Evolutionary conservation across 805 yeast species (phyloP).

Genomic region (Kuraishia cidri): DNA sequence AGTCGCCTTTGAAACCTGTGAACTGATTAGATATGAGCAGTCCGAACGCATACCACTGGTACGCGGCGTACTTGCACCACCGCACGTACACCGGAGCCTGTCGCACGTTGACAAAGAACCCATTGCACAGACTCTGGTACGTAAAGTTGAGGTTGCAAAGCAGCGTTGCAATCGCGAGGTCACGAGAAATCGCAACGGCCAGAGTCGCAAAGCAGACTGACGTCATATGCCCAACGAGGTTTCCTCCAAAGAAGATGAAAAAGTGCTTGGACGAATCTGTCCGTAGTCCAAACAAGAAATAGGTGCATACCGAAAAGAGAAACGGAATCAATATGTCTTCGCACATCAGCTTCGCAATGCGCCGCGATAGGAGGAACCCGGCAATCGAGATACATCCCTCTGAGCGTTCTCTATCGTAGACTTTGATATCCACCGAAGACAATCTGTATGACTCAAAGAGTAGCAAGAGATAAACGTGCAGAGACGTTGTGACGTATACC

Average conservation of each 20-base stretch:
- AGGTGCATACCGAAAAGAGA: constrained; percentile 51
- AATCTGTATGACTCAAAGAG: constrained; percentile 52
- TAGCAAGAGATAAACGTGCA: constrained; percentile 46
- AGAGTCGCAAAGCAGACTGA: constrained; percentile 46
- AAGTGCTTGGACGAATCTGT: constrained; percentile 35
- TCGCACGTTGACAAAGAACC: constrained; percentile 66
- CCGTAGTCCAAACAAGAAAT: constrained; percentile 71
- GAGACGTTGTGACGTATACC: constrained; percentile 40
- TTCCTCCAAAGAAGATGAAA: constrained; percentile 53
- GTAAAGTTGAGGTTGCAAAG: constrained; percentile 60
- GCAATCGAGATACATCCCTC: constrained; percentile 59
- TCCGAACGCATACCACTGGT: constrained; percentile 75
- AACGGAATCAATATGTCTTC: constrained; percentile 65
- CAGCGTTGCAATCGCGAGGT: constrained; percentile 53
- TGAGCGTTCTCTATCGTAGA: constrained; percentile 58
- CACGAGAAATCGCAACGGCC: constrained; percentile 47
- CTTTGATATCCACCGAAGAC: constrained; percentile 42
- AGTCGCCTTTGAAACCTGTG: constrained; percentile 50
- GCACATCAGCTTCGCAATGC: constrained; percentile 52
- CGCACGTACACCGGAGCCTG: constrained; percentile 79
- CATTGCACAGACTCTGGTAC: constrained; percentile 70
- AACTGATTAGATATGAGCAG: constrained; percentile 58
- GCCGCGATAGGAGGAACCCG: constrained; percentile 61
- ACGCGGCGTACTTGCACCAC: constrained; percentile 75
- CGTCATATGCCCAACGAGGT: constrained; percentile 45